phyloP scores from a whole-genome alignment of 441 rosid species.

The Biscutella laevigata region DNA sequence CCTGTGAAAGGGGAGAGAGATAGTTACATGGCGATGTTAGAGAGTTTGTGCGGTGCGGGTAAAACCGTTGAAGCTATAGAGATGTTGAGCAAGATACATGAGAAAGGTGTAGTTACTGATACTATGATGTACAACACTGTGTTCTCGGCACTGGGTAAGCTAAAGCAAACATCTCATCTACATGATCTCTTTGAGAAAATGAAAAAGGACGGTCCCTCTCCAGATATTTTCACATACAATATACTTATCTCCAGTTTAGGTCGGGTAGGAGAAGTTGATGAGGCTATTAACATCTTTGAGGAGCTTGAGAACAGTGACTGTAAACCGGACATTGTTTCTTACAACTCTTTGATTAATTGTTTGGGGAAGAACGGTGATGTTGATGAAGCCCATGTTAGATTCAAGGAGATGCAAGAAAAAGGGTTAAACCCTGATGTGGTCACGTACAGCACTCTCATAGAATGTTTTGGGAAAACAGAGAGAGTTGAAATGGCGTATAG shows the following conservation, averaged over 20 bases:
- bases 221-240: conserved; percentile 73
- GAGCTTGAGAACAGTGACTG: conserved; percentile 70
- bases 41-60: conserved; percentile 62
- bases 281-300: conserved; percentile 62
- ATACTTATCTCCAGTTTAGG: conserved; percentile 79
- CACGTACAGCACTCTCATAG: conserved; percentile 82
- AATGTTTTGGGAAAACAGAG: conserved; percentile 88
- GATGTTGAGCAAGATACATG: conserved; percentile 56
- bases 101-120: conserved; percentile 58
- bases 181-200: conserved; percentile 67
- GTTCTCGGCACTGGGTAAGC: conserved; percentile 62
- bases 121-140: conserved; percentile 74
- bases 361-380: conserved; percentile 86
- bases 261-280: conserved; percentile 56
- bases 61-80: conserved; percentile 82
- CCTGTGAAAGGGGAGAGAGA: conserved; percentile 73
- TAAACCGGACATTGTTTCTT: conserved; percentile 69
- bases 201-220: conserved; percentile 64
- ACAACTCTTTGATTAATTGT: conserved; percentile 82
- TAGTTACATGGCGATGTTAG: conserved; percentile 65
- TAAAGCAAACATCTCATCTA: conserved; percentile 58
- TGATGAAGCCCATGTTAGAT: conserved; percentile 90
- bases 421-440: conserved; percentile 86
- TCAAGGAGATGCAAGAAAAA: conserved; percentile 84
- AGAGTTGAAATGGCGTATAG: conserved; percentile 82